Conservation (phyloP, 1,139 yeast genomes). For the Cylindricascospora bacillispora region DNA sequence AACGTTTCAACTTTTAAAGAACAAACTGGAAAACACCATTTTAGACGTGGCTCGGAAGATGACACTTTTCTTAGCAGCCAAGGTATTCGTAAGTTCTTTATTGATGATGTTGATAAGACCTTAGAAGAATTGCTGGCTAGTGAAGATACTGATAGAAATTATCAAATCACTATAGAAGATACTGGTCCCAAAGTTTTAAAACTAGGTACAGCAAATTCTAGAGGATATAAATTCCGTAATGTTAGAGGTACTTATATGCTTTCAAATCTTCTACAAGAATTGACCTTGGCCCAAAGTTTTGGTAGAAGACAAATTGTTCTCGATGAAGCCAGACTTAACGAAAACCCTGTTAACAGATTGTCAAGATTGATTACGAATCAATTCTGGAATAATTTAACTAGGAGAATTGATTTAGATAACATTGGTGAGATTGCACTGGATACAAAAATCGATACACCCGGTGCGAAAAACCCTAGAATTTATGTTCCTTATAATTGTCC, state of each 20-base stretch:
- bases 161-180: slow-evolving; percentile 86
- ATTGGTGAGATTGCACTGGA: slow-evolving; percentile 64
- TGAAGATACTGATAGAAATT: slow-evolving; percentile 81
- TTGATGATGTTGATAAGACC: slow-evolving; percentile 65
- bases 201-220: slow-evolving; percentile 74
- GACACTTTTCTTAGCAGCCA: slow-evolving; percentile 31
- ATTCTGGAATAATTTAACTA: slow-evolving; percentile 73
- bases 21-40: slow-evolving; percentile 7
- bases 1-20: slow-evolving; percentile 18
- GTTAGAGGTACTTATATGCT: slow-evolving; percentile 90
- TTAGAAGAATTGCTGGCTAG: slow-evolving; percentile 52
- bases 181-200: slow-evolving; percentile 82
- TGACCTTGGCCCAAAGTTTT: slow-evolving; percentile 72
- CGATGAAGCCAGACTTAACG: slow-evolving; percentile 78
- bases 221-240: slow-evolving; percentile 61
- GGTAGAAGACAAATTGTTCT: slow-evolving; percentile 68
- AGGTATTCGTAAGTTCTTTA: slow-evolving; percentile 45
- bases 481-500: slow-evolving; percentile 61
- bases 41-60: slow-evolving; percentile 58
- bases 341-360: slow-evolving; percentile 76
- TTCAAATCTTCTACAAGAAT: slow-evolving; percentile 76
- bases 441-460: slow-evolving; percentile 57
- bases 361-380: slow-evolving; percentile 61
- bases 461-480: slow-evolving; percentile 45
- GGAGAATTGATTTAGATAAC: slow-evolving; percentile 52